phyloP scores from a whole-genome alignment of 2,329 filamentous ascomycete genomes.

The Fusarium graminum region DNA sequence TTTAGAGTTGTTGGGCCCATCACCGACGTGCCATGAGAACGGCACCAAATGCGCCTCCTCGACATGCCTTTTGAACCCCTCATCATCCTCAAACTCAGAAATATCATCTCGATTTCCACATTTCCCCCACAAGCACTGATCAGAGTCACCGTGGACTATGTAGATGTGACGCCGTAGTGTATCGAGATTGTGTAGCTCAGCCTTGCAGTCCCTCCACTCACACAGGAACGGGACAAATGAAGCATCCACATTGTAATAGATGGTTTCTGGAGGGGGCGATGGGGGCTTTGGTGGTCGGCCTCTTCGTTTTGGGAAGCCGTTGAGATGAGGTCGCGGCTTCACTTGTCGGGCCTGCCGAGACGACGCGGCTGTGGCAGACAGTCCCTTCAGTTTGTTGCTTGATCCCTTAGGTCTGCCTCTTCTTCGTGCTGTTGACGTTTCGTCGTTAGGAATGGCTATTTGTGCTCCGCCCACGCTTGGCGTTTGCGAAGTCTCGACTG shows the following conservation, averaged over 20 bases:
- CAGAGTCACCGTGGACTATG: slow-evolving; percentile 60
- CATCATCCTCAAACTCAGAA: slow-evolving; percentile 54
- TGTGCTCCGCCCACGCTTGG: slow-evolving; percentile 12
- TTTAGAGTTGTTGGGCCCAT: slow-evolving; percentile 64
- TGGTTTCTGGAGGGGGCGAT: slow-evolving; percentile 56
- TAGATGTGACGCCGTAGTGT: slow-evolving; percentile 68
- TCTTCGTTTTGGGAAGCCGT: slow-evolving; percentile 54
- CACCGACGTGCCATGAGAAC: slow-evolving; percentile 70
- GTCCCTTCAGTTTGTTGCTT: slow-evolving; percentile 49
- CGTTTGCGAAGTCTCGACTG: slow-evolving; percentile 1
- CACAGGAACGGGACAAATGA: slow-evolving; percentile 67
- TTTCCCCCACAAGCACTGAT: slow-evolving; percentile 52
- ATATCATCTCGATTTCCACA: slow-evolving; percentile 45
- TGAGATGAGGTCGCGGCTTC: slow-evolving; percentile 47
- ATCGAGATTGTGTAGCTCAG: slow-evolving; percentile 72
- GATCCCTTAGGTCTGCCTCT: slow-evolving; percentile 65
- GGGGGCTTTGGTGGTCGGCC: slow-evolving; percentile 59
- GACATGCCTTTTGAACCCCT: slow-evolving; percentile 64
- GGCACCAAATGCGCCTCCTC: slow-evolving; percentile 66
- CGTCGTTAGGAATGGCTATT: slow-evolving; percentile 16
- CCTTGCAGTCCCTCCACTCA: slow-evolving; percentile 70
- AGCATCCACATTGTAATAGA: slow-evolving; percentile 59
- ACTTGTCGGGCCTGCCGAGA: slow-evolving; percentile 45
- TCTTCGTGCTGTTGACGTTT: slow-evolving; percentile 21
- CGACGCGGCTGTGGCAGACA: slow-evolving; percentile 40